These are phyloP conservation scores for Carpinus viminea DNA, from an alignment of 306 rosid species.

Conservation along the genomic window DNA sequence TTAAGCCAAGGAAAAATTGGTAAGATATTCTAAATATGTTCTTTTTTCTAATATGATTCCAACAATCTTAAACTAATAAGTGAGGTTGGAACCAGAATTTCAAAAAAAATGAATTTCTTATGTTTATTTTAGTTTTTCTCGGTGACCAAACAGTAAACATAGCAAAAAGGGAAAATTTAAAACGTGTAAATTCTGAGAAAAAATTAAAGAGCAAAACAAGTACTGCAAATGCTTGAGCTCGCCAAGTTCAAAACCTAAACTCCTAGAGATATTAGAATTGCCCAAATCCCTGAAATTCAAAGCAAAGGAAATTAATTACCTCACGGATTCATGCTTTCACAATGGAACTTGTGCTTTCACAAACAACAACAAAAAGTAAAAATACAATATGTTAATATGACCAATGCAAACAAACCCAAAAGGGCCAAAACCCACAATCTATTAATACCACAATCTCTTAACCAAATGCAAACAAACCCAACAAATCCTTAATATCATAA, in stretches of 20 bases:
- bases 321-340: too few species aligned
- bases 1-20: too few species aligned
- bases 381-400: too few species aligned
- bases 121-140: neutral
- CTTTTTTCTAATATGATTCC: neutral
- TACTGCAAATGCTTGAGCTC: constrained; percentile 74
- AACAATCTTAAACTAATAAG: neutral
- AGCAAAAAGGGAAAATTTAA: neutral
- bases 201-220: constrained; percentile 46
- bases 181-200: constrained; percentile 1
- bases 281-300: constrained; percentile 89
- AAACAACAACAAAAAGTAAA: too few species aligned
- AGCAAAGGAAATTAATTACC: constrained; percentile 15
- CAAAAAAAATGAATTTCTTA: neutral
- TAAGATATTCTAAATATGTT: too few species aligned
- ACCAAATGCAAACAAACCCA: too few species aligned
- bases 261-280: constrained; percentile 80
- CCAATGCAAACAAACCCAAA: too few species aligned
- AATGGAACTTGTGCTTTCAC: too few species aligned
- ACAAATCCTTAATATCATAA: too few species aligned
- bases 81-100: too few species aligned
- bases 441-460: too few species aligned
- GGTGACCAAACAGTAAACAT: neutral
- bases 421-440: too few species aligned
- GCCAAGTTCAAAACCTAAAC: constrained; percentile 83